Percentiles rank a stretch among this genome's conserved stretches.
phyloP scores from a whole-genome alignment of 163 green algal genomes.

The Smithsoniella earleae region DNA sequence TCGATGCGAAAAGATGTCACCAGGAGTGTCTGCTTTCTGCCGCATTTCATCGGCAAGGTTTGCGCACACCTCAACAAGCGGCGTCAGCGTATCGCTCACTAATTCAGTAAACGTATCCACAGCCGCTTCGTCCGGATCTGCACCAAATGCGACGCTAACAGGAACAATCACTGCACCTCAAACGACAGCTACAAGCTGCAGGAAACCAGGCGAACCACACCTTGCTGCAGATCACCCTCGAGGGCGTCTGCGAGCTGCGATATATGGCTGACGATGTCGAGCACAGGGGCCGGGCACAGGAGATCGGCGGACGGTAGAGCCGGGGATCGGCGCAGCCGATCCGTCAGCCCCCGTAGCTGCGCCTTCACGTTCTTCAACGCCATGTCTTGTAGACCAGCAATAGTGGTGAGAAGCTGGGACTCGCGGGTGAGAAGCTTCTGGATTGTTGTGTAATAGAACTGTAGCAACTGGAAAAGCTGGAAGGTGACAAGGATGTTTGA shows the following conservation, averaged over 20 bases:
- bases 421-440: constrained; percentile 48
- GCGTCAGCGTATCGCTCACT: too few relatives aligned
- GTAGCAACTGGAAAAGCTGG: constrained; percentile 73
- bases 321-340: constrained; percentile 65
- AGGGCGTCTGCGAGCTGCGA: constrained; percentile 32
- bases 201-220: too few relatives aligned
- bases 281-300: constrained; percentile 52
- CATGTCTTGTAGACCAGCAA: constrained; percentile 48
- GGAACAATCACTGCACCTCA: too few relatives aligned
- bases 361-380: constrained; percentile 41
- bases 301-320: constrained; percentile 62
- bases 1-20: too few relatives aligned
- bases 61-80: too few relatives aligned
- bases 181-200: too few relatives aligned
- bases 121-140: too few relatives aligned
- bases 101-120: too few relatives aligned
- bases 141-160: too few relatives aligned
- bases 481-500: constrained; percentile 74
- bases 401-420: constrained; percentile 41
- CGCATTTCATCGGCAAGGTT: too few relatives aligned
- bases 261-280: constrained; percentile 27
- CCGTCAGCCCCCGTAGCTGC: constrained; percentile 57
- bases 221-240: constrained; percentile 7
- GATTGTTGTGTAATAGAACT: constrained; percentile 78
- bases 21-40: too few relatives aligned